Evolutionary conservation across 805 yeast genomes (phyloP).

Genomic region (Suhomyces kilbournensis): DNA sequence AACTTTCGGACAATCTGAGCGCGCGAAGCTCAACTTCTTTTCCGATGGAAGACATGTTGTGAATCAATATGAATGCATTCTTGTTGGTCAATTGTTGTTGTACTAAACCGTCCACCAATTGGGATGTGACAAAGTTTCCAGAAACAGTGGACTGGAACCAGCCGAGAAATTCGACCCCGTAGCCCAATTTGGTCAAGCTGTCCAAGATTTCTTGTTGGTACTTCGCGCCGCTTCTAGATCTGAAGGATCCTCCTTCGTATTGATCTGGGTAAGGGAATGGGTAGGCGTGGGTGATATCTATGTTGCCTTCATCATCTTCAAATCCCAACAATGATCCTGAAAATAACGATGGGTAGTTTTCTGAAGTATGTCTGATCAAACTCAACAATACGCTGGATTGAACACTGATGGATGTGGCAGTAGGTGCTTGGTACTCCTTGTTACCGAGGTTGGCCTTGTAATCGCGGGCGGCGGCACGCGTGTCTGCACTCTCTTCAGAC

Average conservation of each 20-base stretch:
- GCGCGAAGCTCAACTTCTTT: constrained; percentile 69
- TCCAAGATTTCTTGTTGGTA: constrained; percentile 68
- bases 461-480: background rate
- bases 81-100: constrained; percentile 57
- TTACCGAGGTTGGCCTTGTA: constrained; percentile 2
- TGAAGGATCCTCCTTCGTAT: constrained; percentile 58
- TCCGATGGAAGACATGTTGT: constrained; percentile 67
- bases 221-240: constrained; percentile 57
- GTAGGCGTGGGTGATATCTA: constrained; percentile 58
- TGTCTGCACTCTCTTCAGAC: background rate
- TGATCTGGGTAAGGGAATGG: constrained; percentile 69
- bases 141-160: constrained; percentile 74
- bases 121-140: constrained; percentile 66
- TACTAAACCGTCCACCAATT: constrained; percentile 66
- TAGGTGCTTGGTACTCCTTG: constrained; percentile 31
- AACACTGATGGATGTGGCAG: constrained; percentile 40
- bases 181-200: constrained; percentile 57
- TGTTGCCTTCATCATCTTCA: constrained; percentile 52
- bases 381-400: constrained; percentile 56
- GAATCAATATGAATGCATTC: constrained; percentile 56
- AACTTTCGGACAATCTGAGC: constrained; percentile 61
- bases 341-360: constrained; percentile 56
- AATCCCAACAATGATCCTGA: constrained; percentile 77
- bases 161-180: constrained; percentile 71
- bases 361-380: constrained; percentile 65